Percentiles rank a stretch among this genome's conserved stretches.
phyloP scores from a whole-genome alignment of 768 basidiomycete species.

The Lentinula edodes region DNA sequence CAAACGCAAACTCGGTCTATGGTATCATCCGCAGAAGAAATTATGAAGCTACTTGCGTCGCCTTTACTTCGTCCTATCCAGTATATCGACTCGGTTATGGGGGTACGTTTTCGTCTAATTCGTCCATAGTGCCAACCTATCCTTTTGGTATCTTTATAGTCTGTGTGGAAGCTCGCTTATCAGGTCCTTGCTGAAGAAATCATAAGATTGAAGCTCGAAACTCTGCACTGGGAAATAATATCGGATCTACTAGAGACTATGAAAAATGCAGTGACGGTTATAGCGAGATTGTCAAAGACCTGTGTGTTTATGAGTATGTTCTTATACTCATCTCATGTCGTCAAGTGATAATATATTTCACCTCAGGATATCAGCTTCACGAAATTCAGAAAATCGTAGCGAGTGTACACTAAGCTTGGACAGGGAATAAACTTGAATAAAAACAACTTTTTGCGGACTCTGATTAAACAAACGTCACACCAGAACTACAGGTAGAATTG shows the following conservation, averaged over 20 bases:
- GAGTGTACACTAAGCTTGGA: too few species aligned
- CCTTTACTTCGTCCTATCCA: background rate
- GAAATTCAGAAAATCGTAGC: background rate
- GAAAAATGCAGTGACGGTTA: background rate
- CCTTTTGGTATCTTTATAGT: background rate
- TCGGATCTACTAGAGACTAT: background rate
- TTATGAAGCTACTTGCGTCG: background rate
- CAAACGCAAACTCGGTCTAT: background rate
- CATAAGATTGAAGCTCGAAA: background rate
- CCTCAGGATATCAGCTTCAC: background rate
- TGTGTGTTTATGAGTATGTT: constrained; percentile 3
- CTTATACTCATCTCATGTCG: background rate
- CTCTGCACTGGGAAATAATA: background rate
- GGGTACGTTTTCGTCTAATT: background rate
- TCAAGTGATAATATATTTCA: background rate
- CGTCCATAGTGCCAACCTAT: background rate
- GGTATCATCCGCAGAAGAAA: background rate
- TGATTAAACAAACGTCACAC: too few species aligned
- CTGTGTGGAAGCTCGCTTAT: background rate
- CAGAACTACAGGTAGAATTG: too few species aligned
- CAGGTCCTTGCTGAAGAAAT: background rate
- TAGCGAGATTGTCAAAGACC: background rate
- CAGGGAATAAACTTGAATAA: too few species aligned
- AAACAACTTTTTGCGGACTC: too few species aligned
- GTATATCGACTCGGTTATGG: constrained; percentile 1